Conservation (phyloP, 345 rosid species). For the Linum tenue region DNA sequence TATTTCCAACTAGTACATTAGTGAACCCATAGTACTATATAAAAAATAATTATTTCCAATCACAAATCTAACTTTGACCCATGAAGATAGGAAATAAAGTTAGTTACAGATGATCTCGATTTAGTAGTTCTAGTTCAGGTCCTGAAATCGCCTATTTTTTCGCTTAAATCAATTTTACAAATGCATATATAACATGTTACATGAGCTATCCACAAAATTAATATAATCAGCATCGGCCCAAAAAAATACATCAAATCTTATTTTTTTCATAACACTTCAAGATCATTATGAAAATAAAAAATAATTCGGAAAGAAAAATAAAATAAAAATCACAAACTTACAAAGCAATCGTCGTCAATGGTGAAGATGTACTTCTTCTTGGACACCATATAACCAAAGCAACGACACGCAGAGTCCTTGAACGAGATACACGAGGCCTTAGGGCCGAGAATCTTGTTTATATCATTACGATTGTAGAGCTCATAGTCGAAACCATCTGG, state of each 20-base stretch:
- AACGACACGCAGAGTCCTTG: conserved; percentile 94
- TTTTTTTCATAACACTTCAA: too few relatives aligned
- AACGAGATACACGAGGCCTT: conserved; percentile 94
- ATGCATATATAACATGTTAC: too few relatives aligned
- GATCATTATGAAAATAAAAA: background rate
- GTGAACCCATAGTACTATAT: background rate
- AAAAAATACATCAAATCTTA: too few relatives aligned
- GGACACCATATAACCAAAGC: conserved; percentile 97
- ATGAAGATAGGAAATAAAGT: too few relatives aligned
- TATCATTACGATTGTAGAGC: conserved; percentile 85
- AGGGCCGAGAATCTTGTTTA: conserved; percentile 76
- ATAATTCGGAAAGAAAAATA: background rate
- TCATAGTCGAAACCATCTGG: conserved; percentile 92
- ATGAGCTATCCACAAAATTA: too few relatives aligned
- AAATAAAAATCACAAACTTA: conserved; percentile 28
- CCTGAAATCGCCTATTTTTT: too few relatives aligned
- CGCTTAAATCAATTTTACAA: too few relatives aligned
- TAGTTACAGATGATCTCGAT: too few relatives aligned
- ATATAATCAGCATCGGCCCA: too few relatives aligned
- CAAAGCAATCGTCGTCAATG: conserved; percentile 96
- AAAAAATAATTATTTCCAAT: too few relatives aligned
- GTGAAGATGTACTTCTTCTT: conserved; percentile 96
- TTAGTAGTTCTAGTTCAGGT: too few relatives aligned
- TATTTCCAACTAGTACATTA: background rate
- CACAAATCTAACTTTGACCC: too few relatives aligned